Evolutionary conservation across 371 early-diverging fungal species (phyloP).

Genomic region (Mucor racemosus): DNA sequence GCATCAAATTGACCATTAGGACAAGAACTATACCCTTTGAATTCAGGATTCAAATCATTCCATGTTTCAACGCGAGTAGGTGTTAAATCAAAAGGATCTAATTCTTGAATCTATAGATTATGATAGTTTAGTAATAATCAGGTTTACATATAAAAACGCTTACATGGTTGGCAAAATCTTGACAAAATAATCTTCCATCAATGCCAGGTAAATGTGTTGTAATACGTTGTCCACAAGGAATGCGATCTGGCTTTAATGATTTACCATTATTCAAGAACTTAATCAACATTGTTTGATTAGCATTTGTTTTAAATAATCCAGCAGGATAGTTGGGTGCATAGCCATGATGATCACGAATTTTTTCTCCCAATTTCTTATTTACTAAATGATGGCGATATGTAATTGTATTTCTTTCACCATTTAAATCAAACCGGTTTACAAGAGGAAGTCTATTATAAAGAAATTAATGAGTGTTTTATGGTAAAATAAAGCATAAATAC

Average conservation of each 20-base stretch:
- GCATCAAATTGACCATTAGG: slow-evolving; percentile 75
- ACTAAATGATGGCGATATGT: slow-evolving; percentile 66
- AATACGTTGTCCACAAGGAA: slow-evolving; percentile 64
- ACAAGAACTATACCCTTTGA: slow-evolving; percentile 72
- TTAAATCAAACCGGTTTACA: slow-evolving; percentile 66
- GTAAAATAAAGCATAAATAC: slow-evolving; percentile 2
- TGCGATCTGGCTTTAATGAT: slow-evolving; percentile 56
- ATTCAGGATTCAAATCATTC: slow-evolving; percentile 69
- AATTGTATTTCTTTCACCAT: slow-evolving; percentile 58
- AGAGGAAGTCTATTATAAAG: slow-evolving; percentile 50
- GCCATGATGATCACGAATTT: slow-evolving; percentile 73
- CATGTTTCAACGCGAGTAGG: slow-evolving; percentile 68
- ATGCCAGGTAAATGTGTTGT: slow-evolving; percentile 55
- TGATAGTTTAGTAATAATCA: background rate
- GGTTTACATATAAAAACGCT: background rate
- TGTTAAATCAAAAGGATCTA: slow-evolving; percentile 78
- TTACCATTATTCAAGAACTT: slow-evolving; percentile 60
- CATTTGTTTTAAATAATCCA: slow-evolving; percentile 66
- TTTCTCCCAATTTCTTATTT: slow-evolving; percentile 59
- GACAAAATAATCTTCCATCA: slow-evolving; percentile 62
- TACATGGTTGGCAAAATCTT: slow-evolving; percentile 66
- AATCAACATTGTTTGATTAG: slow-evolving; percentile 70
- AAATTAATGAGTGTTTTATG: background rate
- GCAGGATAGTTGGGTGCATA: slow-evolving; percentile 69
- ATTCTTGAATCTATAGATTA: slow-evolving; percentile 60